These are phyloP conservation scores for Pichia inconspicua DNA, from an alignment of 1,139 yeast species.

Conservation along the genomic window DNA sequence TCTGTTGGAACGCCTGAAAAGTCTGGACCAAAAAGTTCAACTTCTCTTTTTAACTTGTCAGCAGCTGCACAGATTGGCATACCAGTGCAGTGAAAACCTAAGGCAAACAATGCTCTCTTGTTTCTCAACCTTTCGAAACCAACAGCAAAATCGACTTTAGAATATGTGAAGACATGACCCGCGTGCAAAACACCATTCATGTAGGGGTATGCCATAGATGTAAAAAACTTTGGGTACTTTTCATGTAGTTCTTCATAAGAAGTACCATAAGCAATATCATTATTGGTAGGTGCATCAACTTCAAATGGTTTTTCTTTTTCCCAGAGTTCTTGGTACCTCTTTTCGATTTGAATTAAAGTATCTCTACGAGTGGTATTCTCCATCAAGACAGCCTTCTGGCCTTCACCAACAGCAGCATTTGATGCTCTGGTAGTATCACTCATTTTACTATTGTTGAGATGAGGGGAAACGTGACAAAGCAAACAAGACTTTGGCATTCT, in stretches of 20 bases:
- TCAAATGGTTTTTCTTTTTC: conserved; percentile 77
- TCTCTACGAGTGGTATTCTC: conserved; percentile 80
- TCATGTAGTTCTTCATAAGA: conserved; percentile 60
- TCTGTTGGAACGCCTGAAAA: conserved; percentile 37
- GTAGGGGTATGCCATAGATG: conserved; percentile 97
- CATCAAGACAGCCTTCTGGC: conserved; percentile 24
- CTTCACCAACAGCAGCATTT: conserved; percentile 11
- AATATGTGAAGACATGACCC: conserved; percentile 92
- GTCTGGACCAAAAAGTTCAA: conserved; percentile 82
- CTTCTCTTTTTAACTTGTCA: conserved; percentile 87
- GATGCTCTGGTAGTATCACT: conserved; percentile 14
- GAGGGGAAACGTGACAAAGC: background rate
- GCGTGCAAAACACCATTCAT: conserved; percentile 99
- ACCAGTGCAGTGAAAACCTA: conserved; percentile 99
- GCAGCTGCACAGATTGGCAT: conserved; percentile 98
- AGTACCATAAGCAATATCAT: conserved; percentile 47
- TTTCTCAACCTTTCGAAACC: conserved; percentile 96
- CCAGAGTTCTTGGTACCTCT: conserved; percentile 85
- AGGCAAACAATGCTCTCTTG: conserved; percentile 85
- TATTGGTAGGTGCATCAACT: conserved; percentile 74
- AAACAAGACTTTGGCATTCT: background rate
- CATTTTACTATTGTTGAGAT: conserved; percentile 10
- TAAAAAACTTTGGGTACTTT: conserved; percentile 78
- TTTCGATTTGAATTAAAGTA: conserved; percentile 80
- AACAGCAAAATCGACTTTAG: conserved; percentile 87